Percentiles rank a stretch among this genome's conserved stretches.
Evolutionary conservation across 2,329 filamentous ascomycete species (phyloP).

Genomic region (Acephala macrosclerotiorum): DNA sequence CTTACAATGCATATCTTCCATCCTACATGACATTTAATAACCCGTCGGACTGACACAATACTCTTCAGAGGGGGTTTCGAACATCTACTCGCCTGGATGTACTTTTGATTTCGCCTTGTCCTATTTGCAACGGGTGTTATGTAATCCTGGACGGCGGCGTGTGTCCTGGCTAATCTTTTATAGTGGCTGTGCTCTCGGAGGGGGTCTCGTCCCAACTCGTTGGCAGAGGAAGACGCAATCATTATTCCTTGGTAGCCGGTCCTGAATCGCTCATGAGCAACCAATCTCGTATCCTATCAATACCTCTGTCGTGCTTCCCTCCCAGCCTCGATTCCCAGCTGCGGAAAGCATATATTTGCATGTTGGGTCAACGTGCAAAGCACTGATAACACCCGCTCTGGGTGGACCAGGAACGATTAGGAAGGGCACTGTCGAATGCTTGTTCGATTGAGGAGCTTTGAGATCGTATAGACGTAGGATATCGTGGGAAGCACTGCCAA

Average conservation of each 20-base stretch:
- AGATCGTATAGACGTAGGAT: slow-evolving; percentile 94
- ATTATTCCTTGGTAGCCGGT: not conserved
- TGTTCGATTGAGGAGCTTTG: slow-evolving; percentile 65
- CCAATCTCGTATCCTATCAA: slow-evolving; percentile 92
- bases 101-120: too few species aligned
- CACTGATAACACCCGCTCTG: slow-evolving; percentile 84
- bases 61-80: not conserved
- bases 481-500: slow-evolving; percentile 81
- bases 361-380: slow-evolving; percentile 85
- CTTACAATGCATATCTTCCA: not conserved
- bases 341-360: slow-evolving; percentile 92
- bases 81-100: too few species aligned
- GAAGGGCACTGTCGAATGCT: slow-evolving; percentile 86
- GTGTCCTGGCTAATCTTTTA: not conserved
- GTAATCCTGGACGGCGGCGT: too few species aligned
- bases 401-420: slow-evolving; percentile 91
- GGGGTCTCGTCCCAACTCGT: too few species aligned
- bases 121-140: too few species aligned
- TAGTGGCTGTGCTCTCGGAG: not conserved
- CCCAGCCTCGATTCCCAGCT: slow-evolving; percentile 93
- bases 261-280: slow-evolving; percentile 24
- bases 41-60: not conserved
- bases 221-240: not conserved
- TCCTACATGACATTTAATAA: not conserved
- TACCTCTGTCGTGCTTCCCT: slow-evolving; percentile 88